Evolutionary conservation across 2,329 filamentous ascomycete genomes (phyloP), one percentile per base, ranked within the genome.

Genomic region (Scolecobasidium constrictum): DNA sequence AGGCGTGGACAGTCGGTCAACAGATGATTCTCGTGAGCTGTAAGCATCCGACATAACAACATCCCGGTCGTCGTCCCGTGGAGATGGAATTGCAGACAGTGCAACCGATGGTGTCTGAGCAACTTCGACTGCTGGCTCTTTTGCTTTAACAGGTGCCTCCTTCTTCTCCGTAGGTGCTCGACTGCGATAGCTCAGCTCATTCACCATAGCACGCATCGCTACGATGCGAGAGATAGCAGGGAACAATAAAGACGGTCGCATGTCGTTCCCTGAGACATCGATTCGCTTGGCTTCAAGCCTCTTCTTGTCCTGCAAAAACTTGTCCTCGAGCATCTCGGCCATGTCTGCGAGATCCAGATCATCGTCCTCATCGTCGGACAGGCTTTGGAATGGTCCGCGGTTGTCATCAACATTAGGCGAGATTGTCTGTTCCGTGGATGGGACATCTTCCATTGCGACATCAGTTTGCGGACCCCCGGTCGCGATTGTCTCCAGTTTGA

Each of bases 1-100:
- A 9, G 63, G 61, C 28, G 55, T 61, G 5, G 53, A 52, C 36
- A 64, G 57, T n/a, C 55, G 53, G 16, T 61, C 57, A 7, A 50
- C 44, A 35, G 57, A 56, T 3, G 48, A 44, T 18, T 42, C 34
- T 40, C 38, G 35, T 19, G 40, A 46, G 13, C 43, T 46, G 18
- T 44, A 42, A 20, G 21, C 38, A 34, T 50, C 34, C 9, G 12
- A n/a, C 34, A 36, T 36, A 33, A 36, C 35, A n/a, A 5, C 11
- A 37, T 42, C 40, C 15, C 34, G 18, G 17, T 36, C 40, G 5
- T 36, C 40, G 31, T 42, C 40, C 13, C 20, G 31, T 13, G 42
- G 35, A 11, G 26, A 28, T 11, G 22, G 21, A n/a, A 34, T 4
- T 34, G 38, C 42, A 9, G 20, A n/a, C 33, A 35, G 42, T n/a